Percentiles rank a stretch among this genome's conserved stretches.
Evolutionary conservation across 1,284 basidiomycete genomes (phyloP).

Genomic region (Ustilago cynodontis): DNA sequence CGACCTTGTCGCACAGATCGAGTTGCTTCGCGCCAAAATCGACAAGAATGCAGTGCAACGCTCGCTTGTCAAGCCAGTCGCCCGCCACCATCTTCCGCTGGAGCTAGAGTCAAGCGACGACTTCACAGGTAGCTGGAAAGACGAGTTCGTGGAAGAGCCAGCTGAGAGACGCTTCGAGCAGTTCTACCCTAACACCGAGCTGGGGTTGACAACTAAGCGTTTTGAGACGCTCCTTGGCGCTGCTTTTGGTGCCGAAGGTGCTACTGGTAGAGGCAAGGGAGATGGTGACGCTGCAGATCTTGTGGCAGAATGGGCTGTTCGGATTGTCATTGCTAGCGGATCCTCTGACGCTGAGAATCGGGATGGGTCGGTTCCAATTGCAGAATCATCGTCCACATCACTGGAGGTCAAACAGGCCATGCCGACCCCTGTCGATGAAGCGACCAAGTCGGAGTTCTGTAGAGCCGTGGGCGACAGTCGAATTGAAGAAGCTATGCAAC

Average conservation of each 20-base stretch:
- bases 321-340: constrained; percentile 23
- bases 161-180: constrained; percentile 26
- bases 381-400: not conserved
- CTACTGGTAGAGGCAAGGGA: not conserved
- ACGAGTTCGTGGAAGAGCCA: constrained; percentile 25
- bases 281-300: not conserved
- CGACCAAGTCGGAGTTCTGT: constrained; percentile 36
- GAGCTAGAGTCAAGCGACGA: constrained; percentile 19
- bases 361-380: not conserved
- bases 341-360: constrained; percentile 1
- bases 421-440: constrained; percentile 19
- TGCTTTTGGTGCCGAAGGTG: constrained; percentile 17
- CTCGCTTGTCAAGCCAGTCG: constrained; percentile 41
- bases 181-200: constrained; percentile 24
- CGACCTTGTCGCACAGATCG: constrained; percentile 78
- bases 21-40: constrained; percentile 81
- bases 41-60: constrained; percentile 77
- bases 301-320: constrained; percentile 48
- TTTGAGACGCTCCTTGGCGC: constrained; percentile 32
- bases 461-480: constrained; percentile 24
- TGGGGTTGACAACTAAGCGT: constrained; percentile 30
- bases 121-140: constrained; percentile 48
- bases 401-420: not conserved
- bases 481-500: constrained; percentile 47
- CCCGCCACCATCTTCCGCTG: constrained; percentile 38